Conservation (phyloP, 202 grass and related monocot genomes). For the Brachypodium distachyon region DNA sequence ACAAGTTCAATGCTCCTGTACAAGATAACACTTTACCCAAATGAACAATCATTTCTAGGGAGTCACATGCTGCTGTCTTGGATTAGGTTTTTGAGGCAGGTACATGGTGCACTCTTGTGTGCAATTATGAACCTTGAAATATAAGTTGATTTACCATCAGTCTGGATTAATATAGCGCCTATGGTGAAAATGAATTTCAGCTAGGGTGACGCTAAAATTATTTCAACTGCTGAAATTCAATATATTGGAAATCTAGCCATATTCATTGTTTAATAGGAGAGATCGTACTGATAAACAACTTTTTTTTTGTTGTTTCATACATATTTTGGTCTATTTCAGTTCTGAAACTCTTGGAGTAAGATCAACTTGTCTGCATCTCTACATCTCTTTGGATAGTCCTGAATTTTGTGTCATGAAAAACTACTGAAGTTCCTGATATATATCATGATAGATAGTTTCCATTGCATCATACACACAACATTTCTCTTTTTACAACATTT, state of each 20-base stretch:
- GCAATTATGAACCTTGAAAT: not conserved
- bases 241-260: not conserved
- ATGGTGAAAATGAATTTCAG: not conserved
- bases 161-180: not conserved
- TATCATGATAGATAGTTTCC: not conserved
- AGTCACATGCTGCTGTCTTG: not conserved
- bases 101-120: not conserved
- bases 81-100: not conserved
- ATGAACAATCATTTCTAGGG: not conserved
- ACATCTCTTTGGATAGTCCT: not conserved
- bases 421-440: not conserved
- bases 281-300: not conserved
- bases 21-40: not conserved
- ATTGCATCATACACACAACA: not conserved
- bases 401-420: not conserved
- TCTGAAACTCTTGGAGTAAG: not conserved
- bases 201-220: not conserved
- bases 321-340: not conserved
- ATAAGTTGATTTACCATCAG: not conserved
- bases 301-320: not conserved
- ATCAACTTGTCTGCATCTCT: not conserved
- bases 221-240: not conserved
- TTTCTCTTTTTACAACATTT: conserved; percentile 3
- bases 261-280: not conserved
- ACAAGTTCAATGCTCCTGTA: not conserved